These are phyloP conservation scores for Cicer yamashitae DNA, from an alignment of 306 rosid genomes.

Conservation along the genomic window DNA sequence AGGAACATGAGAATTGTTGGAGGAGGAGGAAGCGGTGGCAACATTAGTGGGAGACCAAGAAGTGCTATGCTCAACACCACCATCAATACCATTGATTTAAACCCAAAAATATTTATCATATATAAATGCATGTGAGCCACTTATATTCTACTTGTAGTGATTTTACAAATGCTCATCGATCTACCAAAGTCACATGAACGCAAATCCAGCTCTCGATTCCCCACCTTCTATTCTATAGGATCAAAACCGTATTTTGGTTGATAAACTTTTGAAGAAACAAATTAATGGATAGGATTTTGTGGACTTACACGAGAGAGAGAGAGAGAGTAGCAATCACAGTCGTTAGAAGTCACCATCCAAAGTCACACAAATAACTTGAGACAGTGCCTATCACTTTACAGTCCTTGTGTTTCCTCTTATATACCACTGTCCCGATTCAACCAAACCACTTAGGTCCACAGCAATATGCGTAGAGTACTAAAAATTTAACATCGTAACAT, in stretches of 20 bases:
- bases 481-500: too few relatives aligned
- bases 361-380: background rate
- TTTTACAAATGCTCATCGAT: too few relatives aligned
- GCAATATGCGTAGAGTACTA: too few relatives aligned
- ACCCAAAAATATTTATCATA: background rate
- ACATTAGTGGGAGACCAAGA: background rate
- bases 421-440: background rate
- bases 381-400: background rate
- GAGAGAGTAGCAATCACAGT: background rate
- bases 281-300: background rate
- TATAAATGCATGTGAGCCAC: too few relatives aligned
- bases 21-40: constrained; percentile 4
- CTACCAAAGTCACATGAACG: too few relatives aligned
- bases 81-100: background rate
- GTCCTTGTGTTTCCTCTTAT: background rate
- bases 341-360: background rate
- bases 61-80: constrained; percentile 10
- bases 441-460: background rate
- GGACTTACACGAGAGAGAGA: background rate
- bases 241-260: background rate
- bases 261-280: background rate
- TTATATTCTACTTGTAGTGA: background rate
- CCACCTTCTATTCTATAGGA: too few relatives aligned
- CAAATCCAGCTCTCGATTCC: too few relatives aligned
- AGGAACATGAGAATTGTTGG: background rate